Evolutionary conservation across 2,329 filamentous ascomycete species (phyloP).

Genomic region (Nothopassalora personata): DNA sequence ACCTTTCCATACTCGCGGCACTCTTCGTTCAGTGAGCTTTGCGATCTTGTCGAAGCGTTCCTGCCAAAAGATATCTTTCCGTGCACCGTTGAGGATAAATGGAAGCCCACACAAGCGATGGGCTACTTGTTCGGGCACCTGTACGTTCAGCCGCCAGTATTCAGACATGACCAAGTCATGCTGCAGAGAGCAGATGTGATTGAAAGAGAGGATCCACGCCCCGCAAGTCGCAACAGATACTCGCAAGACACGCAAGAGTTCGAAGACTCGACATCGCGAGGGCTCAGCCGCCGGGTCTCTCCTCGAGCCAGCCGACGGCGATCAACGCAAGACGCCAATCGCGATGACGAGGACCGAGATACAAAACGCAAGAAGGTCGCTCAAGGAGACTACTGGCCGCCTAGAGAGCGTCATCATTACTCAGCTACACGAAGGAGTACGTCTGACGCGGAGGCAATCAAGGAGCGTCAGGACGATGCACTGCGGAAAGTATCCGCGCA

Average conservation of each 20-base stretch:
- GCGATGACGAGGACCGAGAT: neutral
- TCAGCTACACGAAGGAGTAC: neutral
- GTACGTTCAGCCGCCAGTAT: conserved; percentile 55
- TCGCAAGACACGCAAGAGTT: conserved; percentile 2
- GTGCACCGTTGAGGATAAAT: conserved; percentile 64
- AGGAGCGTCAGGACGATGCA: neutral
- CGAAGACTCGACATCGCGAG: neutral
- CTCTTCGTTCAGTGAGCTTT: conserved; percentile 77
- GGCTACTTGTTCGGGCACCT: conserved; percentile 63
- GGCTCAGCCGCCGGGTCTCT: neutral
- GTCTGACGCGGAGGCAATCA: neutral
- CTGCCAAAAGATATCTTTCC: conserved; percentile 73
- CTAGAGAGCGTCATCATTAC: conserved; percentile 3
- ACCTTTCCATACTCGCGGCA: conserved; percentile 84
- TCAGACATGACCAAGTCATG: conserved; percentile 63
- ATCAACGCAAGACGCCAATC: neutral
- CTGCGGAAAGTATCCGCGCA: neutral
- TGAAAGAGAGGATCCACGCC: neutral
- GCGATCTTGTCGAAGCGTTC: conserved; percentile 62
- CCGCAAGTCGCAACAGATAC: neutral
- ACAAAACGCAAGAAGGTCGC: conserved; percentile 5
- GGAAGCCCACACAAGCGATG: conserved; percentile 62
- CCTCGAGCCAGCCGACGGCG: neutral
- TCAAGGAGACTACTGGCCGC: conserved; percentile 3
- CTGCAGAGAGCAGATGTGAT: conserved; percentile 21